These are phyloP conservation scores for Aspergillus hiratsukae DNA, from an alignment of 2,329 filamentous ascomycete genomes.

Conservation along the genomic window DNA sequence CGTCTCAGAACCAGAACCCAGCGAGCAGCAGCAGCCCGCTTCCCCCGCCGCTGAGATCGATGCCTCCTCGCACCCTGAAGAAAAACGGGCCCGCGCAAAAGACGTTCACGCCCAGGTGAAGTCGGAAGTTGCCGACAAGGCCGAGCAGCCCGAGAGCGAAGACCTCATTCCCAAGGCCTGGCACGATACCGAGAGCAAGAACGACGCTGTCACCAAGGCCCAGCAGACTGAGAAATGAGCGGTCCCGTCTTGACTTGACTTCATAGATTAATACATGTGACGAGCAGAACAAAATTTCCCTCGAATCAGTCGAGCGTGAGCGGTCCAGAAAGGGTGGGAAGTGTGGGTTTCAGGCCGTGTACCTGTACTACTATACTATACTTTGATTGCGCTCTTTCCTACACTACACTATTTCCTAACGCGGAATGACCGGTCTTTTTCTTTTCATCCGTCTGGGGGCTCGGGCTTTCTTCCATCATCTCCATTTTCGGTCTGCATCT, in stretches of 20 bases:
- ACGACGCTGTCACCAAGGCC: constrained; percentile 6
- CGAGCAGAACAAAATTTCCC: neutral
- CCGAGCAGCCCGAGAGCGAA: constrained; percentile 38
- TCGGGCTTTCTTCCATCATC: constrained; percentile 9
- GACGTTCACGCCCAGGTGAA: constrained; percentile 22
- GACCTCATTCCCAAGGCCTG: constrained; percentile 47
- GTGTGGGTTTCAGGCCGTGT: neutral
- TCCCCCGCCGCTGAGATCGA: constrained; percentile 20
- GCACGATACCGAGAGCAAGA: constrained; percentile 39
- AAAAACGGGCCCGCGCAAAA: constrained; percentile 22
- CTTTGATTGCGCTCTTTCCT: neutral
- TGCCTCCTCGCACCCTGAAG: constrained; percentile 20
- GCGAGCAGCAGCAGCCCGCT: constrained; percentile 16
- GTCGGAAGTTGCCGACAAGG: constrained; percentile 15
- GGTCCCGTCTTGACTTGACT: neutral
- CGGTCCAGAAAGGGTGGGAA: neutral
- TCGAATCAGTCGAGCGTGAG: neutral
- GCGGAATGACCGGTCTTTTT: neutral
- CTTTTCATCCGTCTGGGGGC: neutral
- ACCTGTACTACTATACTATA: neutral
- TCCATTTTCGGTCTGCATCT: constrained; percentile 2
- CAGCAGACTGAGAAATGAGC: constrained; percentile 17
- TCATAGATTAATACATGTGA: neutral
- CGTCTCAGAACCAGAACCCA: neutral
- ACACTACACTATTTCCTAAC: neutral